Conservation (phyloP, 371 early-diverging fungal genomes). For the Mucor racemosus region DNA sequence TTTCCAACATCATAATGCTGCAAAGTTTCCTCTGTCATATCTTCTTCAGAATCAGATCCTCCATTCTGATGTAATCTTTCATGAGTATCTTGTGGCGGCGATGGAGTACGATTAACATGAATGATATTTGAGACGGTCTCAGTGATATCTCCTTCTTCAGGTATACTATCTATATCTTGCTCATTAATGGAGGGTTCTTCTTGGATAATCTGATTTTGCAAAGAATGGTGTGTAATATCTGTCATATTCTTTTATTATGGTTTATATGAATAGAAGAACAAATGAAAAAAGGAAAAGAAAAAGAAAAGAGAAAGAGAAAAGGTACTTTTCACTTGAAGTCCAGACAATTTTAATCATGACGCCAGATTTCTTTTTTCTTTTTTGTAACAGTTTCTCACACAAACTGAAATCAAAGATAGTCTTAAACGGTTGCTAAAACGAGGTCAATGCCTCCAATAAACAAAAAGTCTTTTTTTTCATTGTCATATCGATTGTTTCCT, state of each 20-base stretch:
- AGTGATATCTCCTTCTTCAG: conserved; percentile 14
- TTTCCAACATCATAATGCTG: background rate
- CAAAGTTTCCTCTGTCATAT: conserved; percentile 20
- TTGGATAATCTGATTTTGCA: background rate
- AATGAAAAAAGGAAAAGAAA: background rate
- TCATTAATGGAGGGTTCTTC: background rate
- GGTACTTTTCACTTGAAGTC: conserved; percentile 7
- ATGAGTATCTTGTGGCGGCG: background rate
- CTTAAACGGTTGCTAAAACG: background rate
- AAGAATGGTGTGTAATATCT: conserved; percentile 2
- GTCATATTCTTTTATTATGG: background rate
- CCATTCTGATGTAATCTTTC: conserved; percentile 5
- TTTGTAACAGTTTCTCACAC: background rate
- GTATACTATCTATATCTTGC: background rate
- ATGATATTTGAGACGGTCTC: background rate
- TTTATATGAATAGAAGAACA: background rate
- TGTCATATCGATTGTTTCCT: background rate
- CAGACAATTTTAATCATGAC: conserved; percentile 7
- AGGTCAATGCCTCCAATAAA: background rate
- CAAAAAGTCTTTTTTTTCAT: no score
- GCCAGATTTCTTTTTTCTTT: conserved; percentile 1
- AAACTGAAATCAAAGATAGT: background rate
- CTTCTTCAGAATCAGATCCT: conserved; percentile 25
- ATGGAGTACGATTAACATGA: background rate
- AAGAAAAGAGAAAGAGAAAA: background rate